Evolutionary conservation across 805 yeast genomes (phyloP).

Genomic region (Candida tallmaniae): DNA sequence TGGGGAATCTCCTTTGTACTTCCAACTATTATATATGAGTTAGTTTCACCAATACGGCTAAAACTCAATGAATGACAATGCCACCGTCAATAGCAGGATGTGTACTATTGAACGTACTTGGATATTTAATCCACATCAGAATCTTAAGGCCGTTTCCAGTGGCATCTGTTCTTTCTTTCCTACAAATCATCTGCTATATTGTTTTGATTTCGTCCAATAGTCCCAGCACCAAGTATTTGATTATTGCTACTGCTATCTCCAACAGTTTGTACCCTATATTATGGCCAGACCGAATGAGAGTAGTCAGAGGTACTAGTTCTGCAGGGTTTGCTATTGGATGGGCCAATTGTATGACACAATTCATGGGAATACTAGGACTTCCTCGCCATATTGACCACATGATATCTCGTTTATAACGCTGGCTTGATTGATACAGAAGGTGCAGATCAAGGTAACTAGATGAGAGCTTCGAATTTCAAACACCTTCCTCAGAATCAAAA

Average conservation of each 20-base stretch:
- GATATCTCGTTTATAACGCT: conserved; percentile 11
- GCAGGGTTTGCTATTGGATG: conserved; percentile 14
- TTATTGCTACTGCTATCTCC: conserved; percentile 13
- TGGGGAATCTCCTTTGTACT: conserved; percentile 17
- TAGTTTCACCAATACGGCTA: conserved; percentile 17
- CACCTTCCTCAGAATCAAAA: neutral
- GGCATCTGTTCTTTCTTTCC: conserved; percentile 10
- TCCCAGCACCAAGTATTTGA: conserved; percentile 9
- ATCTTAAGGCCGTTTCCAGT: conserved; percentile 11
- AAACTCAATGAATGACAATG: conserved; percentile 16
- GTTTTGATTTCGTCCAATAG: conserved; percentile 8
- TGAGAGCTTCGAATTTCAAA: neutral
- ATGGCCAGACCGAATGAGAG: conserved; percentile 16
- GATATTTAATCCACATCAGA: conserved; percentile 9
- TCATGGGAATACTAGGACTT: conserved; percentile 15
- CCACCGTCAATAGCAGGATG: conserved; percentile 15
- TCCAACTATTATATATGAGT: conserved; percentile 16
- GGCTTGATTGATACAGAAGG: conserved; percentile 13
- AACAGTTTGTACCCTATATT: conserved; percentile 13
- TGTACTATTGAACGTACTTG: conserved; percentile 10
- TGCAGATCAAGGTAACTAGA: conserved; percentile 6
- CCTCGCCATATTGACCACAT: conserved; percentile 8
- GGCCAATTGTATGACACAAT: conserved; percentile 11
- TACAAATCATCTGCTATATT: conserved; percentile 12
- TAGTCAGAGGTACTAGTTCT: conserved; percentile 11